A percentile compares a stretch with the other conserved stretches of the same genome.
phyloP scores from a whole-genome alignment of 75 land plant species.

The Pinus albicaulis region DNA sequence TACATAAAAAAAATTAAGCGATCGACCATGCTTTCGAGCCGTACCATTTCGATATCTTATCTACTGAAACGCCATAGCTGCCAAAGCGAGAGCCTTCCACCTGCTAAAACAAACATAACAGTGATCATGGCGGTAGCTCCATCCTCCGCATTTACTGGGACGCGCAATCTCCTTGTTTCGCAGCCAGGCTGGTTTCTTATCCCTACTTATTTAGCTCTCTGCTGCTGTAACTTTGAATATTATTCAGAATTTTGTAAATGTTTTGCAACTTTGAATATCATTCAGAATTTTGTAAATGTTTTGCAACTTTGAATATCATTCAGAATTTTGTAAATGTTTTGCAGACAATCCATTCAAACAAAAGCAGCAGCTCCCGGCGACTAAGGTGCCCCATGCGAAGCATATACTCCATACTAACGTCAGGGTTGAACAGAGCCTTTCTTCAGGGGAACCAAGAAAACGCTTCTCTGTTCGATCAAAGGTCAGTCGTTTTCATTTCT shows the following conservation, averaged over 20 bases:
- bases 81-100: too few relatives aligned
- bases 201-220: neutral
- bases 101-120: too few relatives aligned
- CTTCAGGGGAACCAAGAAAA: neutral
- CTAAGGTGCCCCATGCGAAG: neutral
- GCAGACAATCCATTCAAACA: conserved; percentile 1
- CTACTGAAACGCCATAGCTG: too few relatives aligned
- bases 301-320: neutral
- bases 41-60: too few relatives aligned
- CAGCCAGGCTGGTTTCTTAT: neutral
- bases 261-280: too few relatives aligned
- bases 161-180: neutral
- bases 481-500: neutral
- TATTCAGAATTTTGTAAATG: neutral
- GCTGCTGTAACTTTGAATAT: neutral
- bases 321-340: neutral
- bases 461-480: neutral
- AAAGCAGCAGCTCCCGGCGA: neutral
- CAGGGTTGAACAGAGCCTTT: neutral
- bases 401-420: neutral
- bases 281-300: neutral
- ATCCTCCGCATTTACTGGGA: neutral
- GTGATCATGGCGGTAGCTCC: neutral
- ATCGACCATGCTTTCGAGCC: too few relatives aligned
- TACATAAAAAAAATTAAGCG: too few relatives aligned